Evolutionary conservation across 371 early-diverging fungal species (phyloP), one percentile per base, ranked within the genome.

Genomic region (Chytridiales sp.): DNA sequence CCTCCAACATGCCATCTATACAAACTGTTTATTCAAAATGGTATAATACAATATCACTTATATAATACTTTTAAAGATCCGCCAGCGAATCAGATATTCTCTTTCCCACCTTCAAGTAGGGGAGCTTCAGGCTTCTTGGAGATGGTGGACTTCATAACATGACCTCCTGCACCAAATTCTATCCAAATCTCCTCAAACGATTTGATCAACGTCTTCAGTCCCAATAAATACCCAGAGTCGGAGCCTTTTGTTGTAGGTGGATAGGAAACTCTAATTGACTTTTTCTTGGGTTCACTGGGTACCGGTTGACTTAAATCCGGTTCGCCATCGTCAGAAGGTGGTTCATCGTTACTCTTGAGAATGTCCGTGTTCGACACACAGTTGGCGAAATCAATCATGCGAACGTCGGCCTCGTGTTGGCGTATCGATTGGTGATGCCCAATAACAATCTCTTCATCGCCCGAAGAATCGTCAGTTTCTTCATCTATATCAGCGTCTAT

Each of bases 311-410:
- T 43, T 4, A 44, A 31, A 13, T 52, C 54, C 17, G 50, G 40
- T 26, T 46, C 47, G 26, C 50, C 61, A 8, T 61, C 61, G 5
- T 61, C 61, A n/a, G 53, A 48, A 13, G 53, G 17, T 1, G 61
- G 52, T 4, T 59, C 56, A 8, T 54, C 60, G 8, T 49, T 22
- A 4, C 31, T 4, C 35, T 53, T 59, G 59, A 77, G 29, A 3
- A 39, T 30, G 39, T 68, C 63, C 42, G 72, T 69, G 47, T 70
- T 70, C 13, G 73, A 26, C 11, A 78, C 65, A 51, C 91, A 92
- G 61, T 94, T 87, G 2, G 94, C 94, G 74, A 97, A 97, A 62
- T 97, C 97, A 61, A 97, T 95, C 69, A 94, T 91, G 44, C 89
- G 86, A 9, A 97, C 74, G 63, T 76, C 70, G 9, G 66, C 73